Base-by-base conservation (phyloP, 1,284 basidiomycete species). In the Boletus mariae region DNA sequence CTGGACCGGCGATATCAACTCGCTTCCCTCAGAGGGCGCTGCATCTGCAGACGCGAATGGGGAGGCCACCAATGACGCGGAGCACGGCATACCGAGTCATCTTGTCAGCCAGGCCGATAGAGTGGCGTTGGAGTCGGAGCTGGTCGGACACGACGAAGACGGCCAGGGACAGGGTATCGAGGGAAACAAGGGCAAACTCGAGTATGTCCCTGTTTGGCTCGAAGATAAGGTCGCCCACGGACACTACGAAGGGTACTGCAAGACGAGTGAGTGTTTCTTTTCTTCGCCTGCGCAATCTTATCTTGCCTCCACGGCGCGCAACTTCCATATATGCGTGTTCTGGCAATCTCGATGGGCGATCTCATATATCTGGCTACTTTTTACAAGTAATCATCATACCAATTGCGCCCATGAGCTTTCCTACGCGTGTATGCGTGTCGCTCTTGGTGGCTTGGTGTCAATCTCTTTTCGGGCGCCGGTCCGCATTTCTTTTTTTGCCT, bases 231-330 rank as follows among this genome's bases (percentile, higher is more conserved):
- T 93, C 40, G 92, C 92, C 26, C 93, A 94, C 68, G 92, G 90
- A 0, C 94, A 97, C 71, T 98, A 98, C 68, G 93, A 95, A 63
- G 95, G 94, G 0, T 98, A 98, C 74, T 98, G 95, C 83, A 99
- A 99, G 72, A 87, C 90, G 63, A 97, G 90, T 94, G 66, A 75
- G 83, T 80, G 12, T 12, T 32, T 32, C 31, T 25, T 34, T 15
- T 12, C 32, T 26, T 42, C 45, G 23, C 37, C 28, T 2, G 28
- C 0, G n/a, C 32, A 29, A 58, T 55, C 58, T 62, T 64, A 25
- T 38, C 25, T 25, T 38, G 15, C 13, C 45, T 28, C 49, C 7
- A 3, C 28, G 47, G 50, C 34, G 26, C 45, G 0, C 38, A 15
- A 37, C 53, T 63, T 29, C 63, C 53, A 48, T 61, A 56, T 61